Evolutionary conservation across 495 filamentous ascomycete genomes (phyloP).

Genomic region (Hamigera avellanea): DNA sequence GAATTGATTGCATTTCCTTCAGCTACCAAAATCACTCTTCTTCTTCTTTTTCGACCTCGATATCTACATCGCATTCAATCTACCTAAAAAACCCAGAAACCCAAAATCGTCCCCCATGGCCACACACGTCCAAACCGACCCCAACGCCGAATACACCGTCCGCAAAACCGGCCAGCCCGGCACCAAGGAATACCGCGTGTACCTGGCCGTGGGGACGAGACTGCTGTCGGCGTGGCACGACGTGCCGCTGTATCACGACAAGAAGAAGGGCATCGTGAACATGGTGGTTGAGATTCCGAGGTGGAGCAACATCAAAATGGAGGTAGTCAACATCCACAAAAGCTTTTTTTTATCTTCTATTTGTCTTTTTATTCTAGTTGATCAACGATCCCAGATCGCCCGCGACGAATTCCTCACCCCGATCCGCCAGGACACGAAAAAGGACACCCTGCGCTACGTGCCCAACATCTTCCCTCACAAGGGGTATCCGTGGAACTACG

Average conservation of each 20-base stretch:
- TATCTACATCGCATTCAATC: too few species aligned
- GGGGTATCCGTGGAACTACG: conserved; percentile 99
- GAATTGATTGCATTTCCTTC: too few species aligned
- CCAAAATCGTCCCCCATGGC: too few species aligned
- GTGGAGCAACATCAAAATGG: conserved; percentile 88
- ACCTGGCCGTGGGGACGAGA: conserved; percentile 76
- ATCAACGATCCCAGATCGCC: conserved; percentile 76
- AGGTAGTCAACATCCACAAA: too few species aligned
- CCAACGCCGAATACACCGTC: conserved; percentile 31
- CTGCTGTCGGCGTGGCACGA: conserved; percentile 82
- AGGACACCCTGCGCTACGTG: conserved; percentile 71
- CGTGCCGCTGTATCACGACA: conserved; percentile 77
- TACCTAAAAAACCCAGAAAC: too few species aligned
- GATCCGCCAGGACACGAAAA: conserved; percentile 66
- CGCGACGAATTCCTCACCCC: conserved; percentile 96
- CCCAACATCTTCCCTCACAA: conserved; percentile 99
- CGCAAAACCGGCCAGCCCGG: conserved; percentile 68
- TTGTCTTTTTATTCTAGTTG: not conserved
- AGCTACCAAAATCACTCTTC: too few species aligned
- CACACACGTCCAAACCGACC: too few species aligned
- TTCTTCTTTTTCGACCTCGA: too few species aligned
- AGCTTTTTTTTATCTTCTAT: not conserved
- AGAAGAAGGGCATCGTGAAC: conserved; percentile 76
- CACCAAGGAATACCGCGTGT: conserved; percentile 80
- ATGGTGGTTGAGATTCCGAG: conserved; percentile 89